A percentile compares a stretch with the other conserved stretches of the same genome.
phyloP scores from a whole-genome alignment of 345 rosid genomes.

The Aegle marmelos region DNA sequence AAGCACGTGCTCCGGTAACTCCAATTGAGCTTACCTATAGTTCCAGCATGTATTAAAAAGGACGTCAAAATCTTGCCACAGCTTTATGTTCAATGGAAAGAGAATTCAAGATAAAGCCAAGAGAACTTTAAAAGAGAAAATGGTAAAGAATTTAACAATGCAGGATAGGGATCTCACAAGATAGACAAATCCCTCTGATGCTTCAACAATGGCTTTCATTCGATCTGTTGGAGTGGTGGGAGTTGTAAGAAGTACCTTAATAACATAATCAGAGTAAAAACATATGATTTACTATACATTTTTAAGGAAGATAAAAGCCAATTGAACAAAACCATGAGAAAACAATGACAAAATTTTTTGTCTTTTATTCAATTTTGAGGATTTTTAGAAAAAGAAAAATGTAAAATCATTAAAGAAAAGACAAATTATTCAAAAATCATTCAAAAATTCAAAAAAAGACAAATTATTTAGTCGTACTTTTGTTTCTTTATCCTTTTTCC shows the following conservation, averaged over 20 bases:
- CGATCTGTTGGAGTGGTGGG: conserved; percentile 73
- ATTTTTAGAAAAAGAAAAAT: too few relatives aligned
- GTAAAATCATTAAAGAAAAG: too few relatives aligned
- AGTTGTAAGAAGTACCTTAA: conserved; percentile 82
- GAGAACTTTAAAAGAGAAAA: background rate
- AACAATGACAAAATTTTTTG: too few relatives aligned
- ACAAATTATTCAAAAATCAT: too few relatives aligned
- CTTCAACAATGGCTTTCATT: conserved; percentile 83
- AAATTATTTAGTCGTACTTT: too few relatives aligned
- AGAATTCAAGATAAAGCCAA: background rate
- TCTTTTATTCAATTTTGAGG: too few relatives aligned
- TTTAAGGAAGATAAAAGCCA: background rate
- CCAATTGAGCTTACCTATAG: conserved; percentile 81
- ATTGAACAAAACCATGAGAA: too few relatives aligned
- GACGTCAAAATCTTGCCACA: background rate
- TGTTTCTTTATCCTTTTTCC: too few relatives aligned
- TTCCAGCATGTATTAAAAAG: conserved; percentile 7
- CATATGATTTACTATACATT: background rate
- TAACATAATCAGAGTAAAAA: conserved; percentile 11
- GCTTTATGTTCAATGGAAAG: background rate
- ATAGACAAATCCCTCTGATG: conserved; percentile 79
- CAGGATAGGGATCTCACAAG: conserved; percentile 51
- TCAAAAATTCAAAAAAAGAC: too few relatives aligned
- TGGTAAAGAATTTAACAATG: background rate
- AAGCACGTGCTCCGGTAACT: conserved; percentile 84